These are phyloP conservation scores for Secale cereale DNA, from an alignment of 176 grass and related monocot species.

Conservation along the genomic window DNA sequence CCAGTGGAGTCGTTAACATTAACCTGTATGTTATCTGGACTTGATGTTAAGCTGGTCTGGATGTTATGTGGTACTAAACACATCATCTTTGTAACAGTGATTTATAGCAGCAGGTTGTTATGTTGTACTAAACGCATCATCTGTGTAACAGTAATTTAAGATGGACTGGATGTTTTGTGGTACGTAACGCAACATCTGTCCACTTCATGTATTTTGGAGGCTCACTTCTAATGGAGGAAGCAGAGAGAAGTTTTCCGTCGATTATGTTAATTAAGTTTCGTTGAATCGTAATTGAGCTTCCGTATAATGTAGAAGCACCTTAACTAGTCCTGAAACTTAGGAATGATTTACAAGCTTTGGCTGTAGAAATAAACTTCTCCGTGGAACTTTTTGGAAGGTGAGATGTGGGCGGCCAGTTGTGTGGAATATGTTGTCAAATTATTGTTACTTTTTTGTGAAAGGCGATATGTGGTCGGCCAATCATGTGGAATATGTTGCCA, in stretches of 20 bases:
- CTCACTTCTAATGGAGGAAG: too few species aligned
- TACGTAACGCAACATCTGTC: too few species aligned
- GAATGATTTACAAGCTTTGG: background rate
- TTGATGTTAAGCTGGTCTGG: too few species aligned
- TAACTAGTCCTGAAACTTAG: background rate
- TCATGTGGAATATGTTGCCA: conserved; percentile 1
- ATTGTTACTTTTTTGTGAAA: background rate
- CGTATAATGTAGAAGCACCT: background rate
- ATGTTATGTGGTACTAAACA: background rate
- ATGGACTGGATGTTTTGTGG: too few species aligned
- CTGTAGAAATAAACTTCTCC: background rate
- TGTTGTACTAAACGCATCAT: too few species aligned
- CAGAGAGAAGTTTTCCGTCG: too few species aligned
- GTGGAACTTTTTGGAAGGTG: background rate
- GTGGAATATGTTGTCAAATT: background rate
- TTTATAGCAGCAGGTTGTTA: too few species aligned
- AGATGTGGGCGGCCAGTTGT: background rate
- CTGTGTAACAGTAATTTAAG: too few species aligned
- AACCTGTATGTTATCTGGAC: too few species aligned
- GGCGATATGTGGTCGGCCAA: background rate
- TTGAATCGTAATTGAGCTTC: background rate
- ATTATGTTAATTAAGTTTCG: background rate
- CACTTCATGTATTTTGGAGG: too few species aligned
- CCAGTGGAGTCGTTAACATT: background rate
- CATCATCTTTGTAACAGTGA: background rate